Percentiles rank a stretch among this genome's conserved stretches.
phyloP scores from a whole-genome alignment of 1,139 yeast genomes.

The Diutina siamensis region DNA sequence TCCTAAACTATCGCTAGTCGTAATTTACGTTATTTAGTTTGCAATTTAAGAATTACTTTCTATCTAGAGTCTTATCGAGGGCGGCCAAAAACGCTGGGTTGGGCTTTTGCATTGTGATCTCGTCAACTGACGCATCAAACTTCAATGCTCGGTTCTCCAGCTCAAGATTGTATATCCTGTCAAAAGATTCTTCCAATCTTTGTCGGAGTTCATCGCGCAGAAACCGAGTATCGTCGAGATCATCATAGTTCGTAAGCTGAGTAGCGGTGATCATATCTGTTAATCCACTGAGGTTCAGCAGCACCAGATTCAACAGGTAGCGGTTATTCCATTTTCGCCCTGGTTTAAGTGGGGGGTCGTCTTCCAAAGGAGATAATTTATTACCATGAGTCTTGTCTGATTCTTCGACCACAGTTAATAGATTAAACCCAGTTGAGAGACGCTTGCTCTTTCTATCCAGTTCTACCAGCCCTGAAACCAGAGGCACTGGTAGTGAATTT shows the following conservation, averaged over 20 bases:
- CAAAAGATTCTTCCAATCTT: constrained; percentile 30
- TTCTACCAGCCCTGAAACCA: neutral
- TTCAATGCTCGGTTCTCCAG: constrained; percentile 15
- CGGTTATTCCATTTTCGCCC: constrained; percentile 15
- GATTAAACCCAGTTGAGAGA: neutral
- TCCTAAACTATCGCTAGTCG: neutral
- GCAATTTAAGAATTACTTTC: neutral
- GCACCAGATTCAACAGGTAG: constrained; percentile 29
- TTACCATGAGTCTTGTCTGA: neutral
- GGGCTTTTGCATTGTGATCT: neutral
- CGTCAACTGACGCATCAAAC: neutral
- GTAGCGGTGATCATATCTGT: constrained; percentile 30
- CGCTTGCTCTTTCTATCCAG: neutral
- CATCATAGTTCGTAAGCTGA: constrained; percentile 25
- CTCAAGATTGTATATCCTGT: constrained; percentile 25
- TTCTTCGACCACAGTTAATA: constrained; percentile 6
- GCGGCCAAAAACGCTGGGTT: constrained; percentile 4
- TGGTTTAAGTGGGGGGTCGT: constrained; percentile 9
- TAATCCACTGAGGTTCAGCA: constrained; percentile 31
- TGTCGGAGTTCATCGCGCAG: constrained; percentile 19
- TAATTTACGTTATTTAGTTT: neutral
- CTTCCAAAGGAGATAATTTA: neutral
- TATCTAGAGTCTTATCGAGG: neutral
- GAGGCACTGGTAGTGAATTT: constrained; percentile 16
- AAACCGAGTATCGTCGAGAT: constrained; percentile 8